Base-by-base conservation (phyloP, 345 rosid genomes). In the Eutrema heterophyllum region DNA sequence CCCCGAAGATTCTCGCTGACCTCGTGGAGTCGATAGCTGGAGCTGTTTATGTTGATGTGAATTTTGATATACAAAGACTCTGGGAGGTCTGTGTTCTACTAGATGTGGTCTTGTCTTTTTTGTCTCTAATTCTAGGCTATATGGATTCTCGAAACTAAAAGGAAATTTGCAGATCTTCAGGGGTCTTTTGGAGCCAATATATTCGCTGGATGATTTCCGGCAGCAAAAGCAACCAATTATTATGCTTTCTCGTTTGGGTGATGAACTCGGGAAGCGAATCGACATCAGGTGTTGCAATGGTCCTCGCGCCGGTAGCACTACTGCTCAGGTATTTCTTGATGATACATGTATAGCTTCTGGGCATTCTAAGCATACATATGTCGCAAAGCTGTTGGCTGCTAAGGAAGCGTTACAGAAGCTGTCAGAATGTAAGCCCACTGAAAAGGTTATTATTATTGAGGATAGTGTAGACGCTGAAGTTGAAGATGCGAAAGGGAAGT, bases 1-100 rank as follows among this genome's bases (percentile, higher is more conserved):
- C 91, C 1, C 96, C 93, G 0, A 88, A 90, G 76, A 43, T 86
- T 41, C 84, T 90, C 12, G 90, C 93, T 4, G 90, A 90, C 21
- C 78, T 88, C 18, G 86, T 88, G 6, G 97, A 90, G 69, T 80
- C 97, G 6, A 51, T 88, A 36, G 93, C 89, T 1, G 93, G 87
- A 48, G 93, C 97, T 12, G 60, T 90, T 24, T 90, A 79, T 40
- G 50, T 88, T 4, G 97, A 90, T 43, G 49, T 86, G 40, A 8
- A 70, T 49, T 84, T 79, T 49, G 85, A 88, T 79, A 74, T 88
- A 6, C 73, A 52, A 57, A 75, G 49, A 21, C 59, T 90, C 7
- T 90, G 96, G 96, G 70, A 73, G 90, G 96, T 90, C 39, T 0
- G 86, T 77, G 39, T 14, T 6, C 56, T 45, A 36, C 45, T 43